Evolutionary conservation across 1,284 basidiomycete genomes (phyloP), one percentile per base, ranked within the genome.

Genomic region (Malassezia nana): DNA sequence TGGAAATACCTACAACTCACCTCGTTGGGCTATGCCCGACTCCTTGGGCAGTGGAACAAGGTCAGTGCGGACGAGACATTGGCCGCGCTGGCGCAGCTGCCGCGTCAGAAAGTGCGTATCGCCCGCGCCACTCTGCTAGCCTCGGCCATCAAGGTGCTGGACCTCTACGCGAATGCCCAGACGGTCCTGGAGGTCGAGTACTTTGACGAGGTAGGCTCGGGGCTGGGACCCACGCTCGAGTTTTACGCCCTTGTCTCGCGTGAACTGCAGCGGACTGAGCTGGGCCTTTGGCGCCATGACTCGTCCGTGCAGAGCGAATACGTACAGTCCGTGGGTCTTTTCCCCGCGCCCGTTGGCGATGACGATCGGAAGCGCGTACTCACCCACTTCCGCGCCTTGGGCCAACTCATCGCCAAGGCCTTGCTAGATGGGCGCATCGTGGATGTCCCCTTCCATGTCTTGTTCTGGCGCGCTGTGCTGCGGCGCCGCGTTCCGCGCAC

Each of bases 131-230:
- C 92, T 66, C 84, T 98, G 32, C 80, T 99, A 22, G 90, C 96
- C 71, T 94, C 89, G n/a, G 90, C 89, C 1, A 84, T 92, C 70
- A 95, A 95, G 76, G 92, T 96, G 2, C 90, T 98, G 64, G 92
- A 98, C 76, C 79, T 98, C 22, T 98, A 96, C 69, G 92, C 90
- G 6, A 76, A 76, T 0, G 89, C 86, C 10, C 87, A 86, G 6
- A 89, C 89, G 0, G 84, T 96, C 40, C 81, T 98, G 18, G 92
- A 98, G 74, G 89, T 98, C 48, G 91, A 99, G 75, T 98, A 96
- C 78, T 96, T 96, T 73, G 90, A 95, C 71, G 94, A 99, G 78
- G 92, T 95, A 46, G 94, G 94, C 20, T 98, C 94, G 2, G 94
- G 94, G 26, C 78, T 98, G 10, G 94, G 94, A 3, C 94, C 91